Base-by-base conservation (phyloP, 768 basidiomycete species). In the Lactifluus volemus region DNA sequence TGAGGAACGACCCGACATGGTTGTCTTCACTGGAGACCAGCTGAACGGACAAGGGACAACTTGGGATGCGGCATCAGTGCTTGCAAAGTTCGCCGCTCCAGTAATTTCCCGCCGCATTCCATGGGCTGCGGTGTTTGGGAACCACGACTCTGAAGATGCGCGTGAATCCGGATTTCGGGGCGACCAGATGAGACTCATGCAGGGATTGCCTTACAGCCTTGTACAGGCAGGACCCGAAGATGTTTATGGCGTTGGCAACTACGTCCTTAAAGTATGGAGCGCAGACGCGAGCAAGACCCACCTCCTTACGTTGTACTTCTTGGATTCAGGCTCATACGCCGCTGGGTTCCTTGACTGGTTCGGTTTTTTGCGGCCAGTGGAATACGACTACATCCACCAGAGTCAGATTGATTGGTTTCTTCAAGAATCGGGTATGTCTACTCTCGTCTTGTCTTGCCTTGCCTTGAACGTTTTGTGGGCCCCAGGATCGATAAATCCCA, bases 41-140 rank as follows among this genome's bases (percentile, higher is more conserved):
- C 79, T 97, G 29, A 97, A 96, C 65, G 95, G 94, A 0, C 94
- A 98, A 72, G 81, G 82, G 12, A 89, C 90, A 0, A 84, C 88
- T 0, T 98, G 94, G 89, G 93, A 97, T 63, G 78, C 91, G 1
- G 84, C 85, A 67, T 89, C 88, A 4, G 88, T 96, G 4, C 75
- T 98, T 7, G 87, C 94, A 14, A 98, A 98, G 73, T 95, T 95
- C 68, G 84, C 92, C 0, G 77, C 76, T 34, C 83, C 84, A 0
- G 90, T 89, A 5, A 87, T 86, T 14, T 82, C 85, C 12, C 81
- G 85, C 50, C 73, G 79, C 21, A 87, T 96, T 41, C 89, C 95
- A 0, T 99, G 95, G 95, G 84, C 92, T 4, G 88, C 85, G 0
- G 81, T 98, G 2, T 95, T 98, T 71, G 96, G 96, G 1, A 98